Evolutionary conservation across 2,329 filamentous ascomycete genomes (phyloP).

Genomic region (Nakataea oryzae): DNA sequence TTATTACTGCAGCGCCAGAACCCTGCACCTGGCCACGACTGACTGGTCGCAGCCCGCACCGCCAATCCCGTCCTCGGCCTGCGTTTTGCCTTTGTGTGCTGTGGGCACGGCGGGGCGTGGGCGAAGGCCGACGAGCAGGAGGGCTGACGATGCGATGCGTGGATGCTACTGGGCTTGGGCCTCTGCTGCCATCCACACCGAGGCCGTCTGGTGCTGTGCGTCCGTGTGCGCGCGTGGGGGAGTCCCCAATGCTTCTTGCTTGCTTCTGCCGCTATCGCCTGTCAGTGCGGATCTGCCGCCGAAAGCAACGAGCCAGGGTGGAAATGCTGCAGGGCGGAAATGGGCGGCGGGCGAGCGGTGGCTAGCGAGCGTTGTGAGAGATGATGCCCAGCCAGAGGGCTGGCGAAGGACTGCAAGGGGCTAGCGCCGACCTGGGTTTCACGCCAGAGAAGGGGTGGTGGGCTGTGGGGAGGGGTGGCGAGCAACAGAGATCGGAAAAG

Average conservation of each 20-base stretch:
- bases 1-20: neutral
- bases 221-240: too few relatives aligned
- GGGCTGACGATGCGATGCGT: neutral
- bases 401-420: neutral
- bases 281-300: too few relatives aligned
- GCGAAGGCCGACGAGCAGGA: neutral
- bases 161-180: neutral
- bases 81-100: neutral
- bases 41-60: too few relatives aligned
- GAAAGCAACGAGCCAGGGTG: neutral
- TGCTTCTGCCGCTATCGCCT: too few relatives aligned
- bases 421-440: neutral
- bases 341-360: neutral
- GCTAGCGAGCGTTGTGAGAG: neutral
- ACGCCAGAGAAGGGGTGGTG: neutral
- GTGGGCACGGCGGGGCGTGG: neutral
- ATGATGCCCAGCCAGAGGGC: neutral
- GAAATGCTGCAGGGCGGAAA: too few relatives aligned
- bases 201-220: neutral
- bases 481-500: neutral
- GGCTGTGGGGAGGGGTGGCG: neutral
- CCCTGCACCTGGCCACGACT: neutral
- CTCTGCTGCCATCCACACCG: neutral
- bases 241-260: too few relatives aligned
- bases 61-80: too few relatives aligned